Evolutionary conservation across 352 stramenopile genomes (phyloP), one percentile per base, ranked within the genome.

Genomic region (Phytophthora agathidicida): DNA sequence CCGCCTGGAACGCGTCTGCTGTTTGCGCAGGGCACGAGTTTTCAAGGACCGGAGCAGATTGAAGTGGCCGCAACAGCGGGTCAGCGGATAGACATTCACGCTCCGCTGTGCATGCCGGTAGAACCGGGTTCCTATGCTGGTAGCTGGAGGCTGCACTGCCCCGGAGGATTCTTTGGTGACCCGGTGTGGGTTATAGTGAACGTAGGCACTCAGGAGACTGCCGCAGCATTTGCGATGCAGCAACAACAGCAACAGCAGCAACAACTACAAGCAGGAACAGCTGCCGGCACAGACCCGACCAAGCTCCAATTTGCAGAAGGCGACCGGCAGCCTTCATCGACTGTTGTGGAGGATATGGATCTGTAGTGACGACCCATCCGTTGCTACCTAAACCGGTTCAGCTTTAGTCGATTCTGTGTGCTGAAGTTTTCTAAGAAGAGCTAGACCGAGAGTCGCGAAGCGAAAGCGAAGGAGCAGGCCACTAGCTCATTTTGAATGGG

Each of bases 181-280:
- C 82, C 83, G 0, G 71, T 93, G 9, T 95, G 86, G 86, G 73
- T 93, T 23, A 55, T 92, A 22, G 64, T 92, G 7, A 91, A 86
- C 32, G 83, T 95, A 31, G 70, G 62, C 22, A 73, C 56, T 2
- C 56, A 32, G n/a, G 56, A 74, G 19, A 42, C 41, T 31, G 54
- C 53, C 1, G 51, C 52, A 20, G 60, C 65, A 8, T 71, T 68
- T 46, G 66, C 61, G n/a, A 30, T 60, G 56, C 61, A 69, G 35
- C 63, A 69, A 33, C 61, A 66, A 16, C 55, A 62, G 30, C 51
- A 63, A 28, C 61, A 65, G 20, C 43, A 58, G 39, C 50, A 59
- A n/a, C n/a, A n/a, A n/a, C n/a, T n/a, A 41, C 45, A 53, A 41
- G 33, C 44, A 13, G 47, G 50, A 27, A 33, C 36, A 33, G 45